Conservation (phyloP, 164 flowering plant species). For the Cinnamomum chago region DNA sequence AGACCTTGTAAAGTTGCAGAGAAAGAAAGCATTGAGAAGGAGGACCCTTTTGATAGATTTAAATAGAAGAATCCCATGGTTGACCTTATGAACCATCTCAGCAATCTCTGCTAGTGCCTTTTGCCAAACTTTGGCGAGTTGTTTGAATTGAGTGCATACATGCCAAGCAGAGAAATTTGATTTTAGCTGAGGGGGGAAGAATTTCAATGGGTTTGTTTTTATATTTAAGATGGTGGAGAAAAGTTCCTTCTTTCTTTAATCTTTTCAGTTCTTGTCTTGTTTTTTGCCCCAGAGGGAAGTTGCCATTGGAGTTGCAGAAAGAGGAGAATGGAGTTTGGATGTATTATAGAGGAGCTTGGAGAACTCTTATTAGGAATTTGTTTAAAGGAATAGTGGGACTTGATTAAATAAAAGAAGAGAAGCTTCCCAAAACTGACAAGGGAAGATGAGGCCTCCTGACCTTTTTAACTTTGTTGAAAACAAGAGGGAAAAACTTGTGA, state of each 20-base stretch:
- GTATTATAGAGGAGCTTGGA: not conserved
- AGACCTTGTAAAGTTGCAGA: constrained; percentile 15
- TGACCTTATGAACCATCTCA: constrained; percentile 22
- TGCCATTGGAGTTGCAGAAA: constrained; percentile 26
- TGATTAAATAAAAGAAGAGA: not conserved
- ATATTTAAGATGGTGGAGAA: constrained; percentile 16
- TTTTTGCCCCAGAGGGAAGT: constrained; percentile 12
- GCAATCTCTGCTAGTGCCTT: constrained; percentile 23
- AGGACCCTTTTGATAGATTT: constrained; percentile 7
- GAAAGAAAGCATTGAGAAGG: constrained; percentile 8
- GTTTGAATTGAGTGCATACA: not conserved
- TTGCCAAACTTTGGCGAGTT: constrained; percentile 39
- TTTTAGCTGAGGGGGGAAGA: constrained; percentile 18
- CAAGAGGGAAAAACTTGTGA: not conserved
- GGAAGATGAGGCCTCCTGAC: not conserved
- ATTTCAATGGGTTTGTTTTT: constrained; percentile 23
- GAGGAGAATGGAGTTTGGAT: not conserved
- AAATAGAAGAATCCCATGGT: constrained; percentile 14
- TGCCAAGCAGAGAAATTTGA: not conserved
- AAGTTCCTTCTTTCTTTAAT: constrained; percentile 1
- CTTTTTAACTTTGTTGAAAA: too few species aligned
- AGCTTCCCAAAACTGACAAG: not conserved
- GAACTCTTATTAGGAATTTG: not conserved
- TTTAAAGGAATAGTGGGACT: not conserved
- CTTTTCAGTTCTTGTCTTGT: not conserved